A percentile compares a stretch with the other conserved stretches of the same genome.
phyloP scores from a whole-genome alignment of 1,284 basidiomycete genomes.

The Ustilago tritici region DNA sequence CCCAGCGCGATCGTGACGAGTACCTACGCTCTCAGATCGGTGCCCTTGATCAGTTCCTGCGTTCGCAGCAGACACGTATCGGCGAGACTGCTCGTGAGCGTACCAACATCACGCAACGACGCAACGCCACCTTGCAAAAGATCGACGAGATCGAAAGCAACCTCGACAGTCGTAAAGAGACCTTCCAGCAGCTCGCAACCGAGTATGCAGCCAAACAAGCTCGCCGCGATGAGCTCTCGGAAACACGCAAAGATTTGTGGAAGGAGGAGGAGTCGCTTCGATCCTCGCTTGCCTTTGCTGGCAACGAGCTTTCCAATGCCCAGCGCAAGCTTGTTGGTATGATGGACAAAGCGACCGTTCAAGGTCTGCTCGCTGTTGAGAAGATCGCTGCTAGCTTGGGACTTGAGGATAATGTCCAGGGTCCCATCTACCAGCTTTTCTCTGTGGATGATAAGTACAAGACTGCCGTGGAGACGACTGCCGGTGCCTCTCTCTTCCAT shows the following conservation, averaged over 20 bases:
- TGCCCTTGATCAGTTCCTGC: slow-evolving; percentile 46
- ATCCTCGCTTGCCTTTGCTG: slow-evolving; percentile 81
- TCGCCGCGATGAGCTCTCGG: slow-evolving; percentile 68
- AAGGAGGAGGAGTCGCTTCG: slow-evolving; percentile 79
- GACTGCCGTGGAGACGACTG: slow-evolving; percentile 91
- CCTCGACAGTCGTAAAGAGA: slow-evolving; percentile 74
- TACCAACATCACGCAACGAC: slow-evolving; percentile 30
- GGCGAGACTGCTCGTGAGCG: slow-evolving; percentile 46
- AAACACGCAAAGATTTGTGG: slow-evolving; percentile 74
- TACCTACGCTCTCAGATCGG: slow-evolving; percentile 58
- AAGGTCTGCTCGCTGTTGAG: slow-evolving; percentile 85
- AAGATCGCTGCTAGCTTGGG: slow-evolving; percentile 81
- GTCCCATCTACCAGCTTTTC: slow-evolving; percentile 93
- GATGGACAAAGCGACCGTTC: slow-evolving; percentile 91
- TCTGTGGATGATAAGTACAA: slow-evolving; percentile 93
- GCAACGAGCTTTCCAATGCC: slow-evolving; percentile 82
- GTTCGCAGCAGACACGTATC: slow-evolving; percentile 43
- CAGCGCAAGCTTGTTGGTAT: slow-evolving; percentile 85
- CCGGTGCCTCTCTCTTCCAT: slow-evolving; percentile 95
- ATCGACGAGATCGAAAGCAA: slow-evolving; percentile 78
- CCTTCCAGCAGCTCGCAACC: slow-evolving; percentile 44
- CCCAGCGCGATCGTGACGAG: slow-evolving; percentile 60
- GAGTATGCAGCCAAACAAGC: slow-evolving; percentile 55
- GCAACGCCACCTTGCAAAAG: slow-evolving; percentile 73
- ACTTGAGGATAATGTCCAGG: slow-evolving; percentile 81